Conservation (phyloP, 352 stramenopile genomes). For the Phytopythium mirpurense region DNA sequence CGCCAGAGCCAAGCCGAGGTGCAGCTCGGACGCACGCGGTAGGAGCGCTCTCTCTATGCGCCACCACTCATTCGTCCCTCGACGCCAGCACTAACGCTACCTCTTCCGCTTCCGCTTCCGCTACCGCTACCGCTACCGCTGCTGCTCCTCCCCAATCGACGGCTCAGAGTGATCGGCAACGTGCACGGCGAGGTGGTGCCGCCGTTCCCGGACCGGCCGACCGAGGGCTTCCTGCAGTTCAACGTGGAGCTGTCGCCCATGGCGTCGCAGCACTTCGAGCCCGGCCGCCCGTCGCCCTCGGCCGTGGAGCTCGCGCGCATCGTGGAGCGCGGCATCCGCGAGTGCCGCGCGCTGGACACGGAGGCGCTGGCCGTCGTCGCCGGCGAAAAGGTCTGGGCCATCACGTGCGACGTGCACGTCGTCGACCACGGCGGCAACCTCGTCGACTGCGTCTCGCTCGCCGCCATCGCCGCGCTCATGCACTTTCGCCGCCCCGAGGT, state of each 20-base stretch:
- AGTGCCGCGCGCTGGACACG: conserved; percentile 91
- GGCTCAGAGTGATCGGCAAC: conserved; percentile 76
- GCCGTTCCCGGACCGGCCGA: conserved; percentile 82
- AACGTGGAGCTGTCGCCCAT: conserved; percentile 81
- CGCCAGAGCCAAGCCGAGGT: conserved; percentile 75
- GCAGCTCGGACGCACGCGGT: conserved; percentile 72
- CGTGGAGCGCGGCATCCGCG: conserved; percentile 89
- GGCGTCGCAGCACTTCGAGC: conserved; percentile 77
- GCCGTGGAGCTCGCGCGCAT: conserved; percentile 83
- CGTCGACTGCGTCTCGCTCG: conserved; percentile 88
- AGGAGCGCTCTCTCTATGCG: no score
- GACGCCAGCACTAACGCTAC: background rate
- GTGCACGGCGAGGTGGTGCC: conserved; percentile 82
- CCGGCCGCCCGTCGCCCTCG: conserved; percentile 36
- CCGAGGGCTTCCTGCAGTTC: conserved; percentile 85
- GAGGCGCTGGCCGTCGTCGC: conserved; percentile 92
- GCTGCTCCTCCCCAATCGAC: no score
- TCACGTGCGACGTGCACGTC: conserved; percentile 89
- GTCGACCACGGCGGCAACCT: conserved; percentile 92
- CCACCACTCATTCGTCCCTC: background rate
- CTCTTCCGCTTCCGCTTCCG: no score
- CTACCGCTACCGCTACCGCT: background rate
- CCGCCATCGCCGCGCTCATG: conserved; percentile 91
- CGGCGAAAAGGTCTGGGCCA: conserved; percentile 93
- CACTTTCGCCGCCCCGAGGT: conserved; percentile 92